A percentile compares a stretch with the other conserved stretches of the same genome.
These are phyloP conservation scores for Thalassiosira ordinaria DNA, from an alignment of 352 stramenopile genomes.

Conservation along the genomic window DNA sequence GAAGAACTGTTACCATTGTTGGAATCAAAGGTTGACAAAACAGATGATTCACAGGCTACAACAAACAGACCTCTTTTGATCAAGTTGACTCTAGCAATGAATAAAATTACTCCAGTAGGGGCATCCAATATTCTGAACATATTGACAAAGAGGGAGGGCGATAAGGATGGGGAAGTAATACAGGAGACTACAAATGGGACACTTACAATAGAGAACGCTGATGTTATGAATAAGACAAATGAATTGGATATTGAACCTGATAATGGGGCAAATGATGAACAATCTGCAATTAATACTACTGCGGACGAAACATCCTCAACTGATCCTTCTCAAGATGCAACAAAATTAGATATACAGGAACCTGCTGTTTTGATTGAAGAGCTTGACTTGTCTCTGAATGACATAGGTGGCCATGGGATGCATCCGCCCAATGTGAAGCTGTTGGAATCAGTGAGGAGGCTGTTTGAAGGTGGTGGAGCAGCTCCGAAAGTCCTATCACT, in stretches of 20 bases:
- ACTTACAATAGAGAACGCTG: slow-evolving; percentile 18
- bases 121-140: slow-evolving; percentile 50
- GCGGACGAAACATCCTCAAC: slow-evolving; percentile 2
- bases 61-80: slow-evolving; percentile 1
- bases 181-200: slow-evolving; percentile 6
- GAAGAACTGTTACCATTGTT: slow-evolving; percentile 28
- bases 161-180: slow-evolving; percentile 9
- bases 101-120: slow-evolving; percentile 61
- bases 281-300: slow-evolving; percentile 20
- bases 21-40: slow-evolving; percentile 18
- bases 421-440: slow-evolving; percentile 35
- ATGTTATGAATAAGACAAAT: slow-evolving; percentile 6
- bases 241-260: slow-evolving; percentile 15
- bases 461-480: slow-evolving; percentile 48
- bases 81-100: slow-evolving; percentile 51
- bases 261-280: slow-evolving; percentile 3
- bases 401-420: slow-evolving; percentile 57
- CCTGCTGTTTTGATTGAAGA: slow-evolving; percentile 43
- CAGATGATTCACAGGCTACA: slow-evolving; percentile 1
- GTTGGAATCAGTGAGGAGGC: slow-evolving; percentile 52
- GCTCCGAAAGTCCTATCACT: slow-evolving; percentile 57
- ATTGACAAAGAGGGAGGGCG: slow-evolving; percentile 27
- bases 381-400: slow-evolving; percentile 78
- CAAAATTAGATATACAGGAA: slow-evolving; percentile 1
- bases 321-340: slow-evolving; percentile 16